Evolutionary conservation across 371 early-diverging fungal genomes (phyloP).

Genomic region (Apophysomyces variabilis): DNA sequence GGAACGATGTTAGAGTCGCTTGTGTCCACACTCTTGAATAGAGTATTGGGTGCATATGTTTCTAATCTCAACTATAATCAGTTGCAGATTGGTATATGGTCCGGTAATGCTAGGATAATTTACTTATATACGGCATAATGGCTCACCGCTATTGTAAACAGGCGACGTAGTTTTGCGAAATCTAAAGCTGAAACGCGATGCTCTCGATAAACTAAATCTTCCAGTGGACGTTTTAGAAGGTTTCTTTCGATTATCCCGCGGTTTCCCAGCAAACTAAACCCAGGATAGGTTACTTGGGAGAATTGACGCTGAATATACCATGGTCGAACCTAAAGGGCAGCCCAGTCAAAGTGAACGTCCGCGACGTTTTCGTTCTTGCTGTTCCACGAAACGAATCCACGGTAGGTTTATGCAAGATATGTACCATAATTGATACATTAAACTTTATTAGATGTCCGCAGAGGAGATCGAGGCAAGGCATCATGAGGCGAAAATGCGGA

Average conservation of each 20-base stretch:
- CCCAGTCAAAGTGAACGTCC: constrained; percentile 80
- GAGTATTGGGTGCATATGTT: constrained; percentile 95
- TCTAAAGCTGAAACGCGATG: constrained; percentile 86
- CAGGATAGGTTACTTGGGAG: constrained; percentile 61
- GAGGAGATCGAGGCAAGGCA: constrained; percentile 82
- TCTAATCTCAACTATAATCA: constrained; percentile 95
- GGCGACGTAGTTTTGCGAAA: constrained; percentile 96
- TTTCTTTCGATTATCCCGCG: constrained; percentile 28
- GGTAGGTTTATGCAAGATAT: constrained; percentile 5
- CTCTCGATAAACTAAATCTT: constrained; percentile 91
- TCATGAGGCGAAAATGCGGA: constrained; percentile 82
- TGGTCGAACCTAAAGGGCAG: constrained; percentile 87
- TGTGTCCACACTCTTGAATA: constrained; percentile 88
- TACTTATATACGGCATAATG: background rate
- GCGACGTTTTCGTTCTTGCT: constrained; percentile 79
- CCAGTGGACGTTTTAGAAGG: constrained; percentile 95
- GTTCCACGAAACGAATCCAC: constrained; percentile 67
- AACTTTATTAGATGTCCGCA: constrained; percentile 66
- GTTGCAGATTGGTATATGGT: constrained; percentile 96
- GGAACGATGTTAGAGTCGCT: constrained; percentile 87
- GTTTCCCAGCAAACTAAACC: background rate
- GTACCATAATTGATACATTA: background rate
- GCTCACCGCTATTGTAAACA: constrained; percentile 26
- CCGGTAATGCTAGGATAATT: constrained; percentile 61
- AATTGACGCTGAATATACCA: constrained; percentile 80